Percentiles rank a stretch among this genome's conserved stretches.
Evolutionary conservation across 1,284 basidiomycete genomes (phyloP).

Genomic region (Schizophyllum commune): DNA sequence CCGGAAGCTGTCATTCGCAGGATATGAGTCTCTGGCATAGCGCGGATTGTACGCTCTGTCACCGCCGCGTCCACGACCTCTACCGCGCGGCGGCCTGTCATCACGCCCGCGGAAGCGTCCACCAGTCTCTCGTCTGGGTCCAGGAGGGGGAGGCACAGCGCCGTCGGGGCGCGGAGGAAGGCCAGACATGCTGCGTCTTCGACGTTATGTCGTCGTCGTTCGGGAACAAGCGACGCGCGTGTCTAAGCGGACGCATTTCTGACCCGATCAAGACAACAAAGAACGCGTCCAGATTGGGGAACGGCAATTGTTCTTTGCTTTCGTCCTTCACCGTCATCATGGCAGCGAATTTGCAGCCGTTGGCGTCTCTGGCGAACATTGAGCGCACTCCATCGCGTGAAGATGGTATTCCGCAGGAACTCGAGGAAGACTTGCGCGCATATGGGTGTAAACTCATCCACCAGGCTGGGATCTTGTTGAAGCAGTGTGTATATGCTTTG

Average conservation of each 20-base stretch:
- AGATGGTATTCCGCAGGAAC: conserved; percentile 73
- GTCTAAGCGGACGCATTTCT: conserved; percentile 12
- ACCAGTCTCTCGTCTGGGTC: not conserved
- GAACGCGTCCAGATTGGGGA: not conserved
- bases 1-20: not conserved
- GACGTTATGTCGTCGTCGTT: not conserved
- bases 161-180: conserved; percentile 24
- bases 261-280: not conserved
- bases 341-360: conserved; percentile 67
- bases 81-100: not conserved
- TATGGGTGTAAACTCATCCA: conserved; percentile 92
- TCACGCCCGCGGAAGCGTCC: not conserved
- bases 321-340: conserved; percentile 19
- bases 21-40: not conserved
- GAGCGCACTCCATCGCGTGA: conserved; percentile 70
- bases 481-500: conserved; percentile 54
- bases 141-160: not conserved
- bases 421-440: conserved; percentile 83
- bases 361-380: conserved; percentile 79
- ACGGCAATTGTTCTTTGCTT: not conserved
- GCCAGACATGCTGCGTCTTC: conserved; percentile 17
- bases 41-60: not conserved
- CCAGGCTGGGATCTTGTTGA: conserved; percentile 85
- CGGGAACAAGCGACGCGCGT: not conserved
- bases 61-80: not conserved